Conservation (phyloP, 805 yeast genomes). For the Candida boleticola region DNA sequence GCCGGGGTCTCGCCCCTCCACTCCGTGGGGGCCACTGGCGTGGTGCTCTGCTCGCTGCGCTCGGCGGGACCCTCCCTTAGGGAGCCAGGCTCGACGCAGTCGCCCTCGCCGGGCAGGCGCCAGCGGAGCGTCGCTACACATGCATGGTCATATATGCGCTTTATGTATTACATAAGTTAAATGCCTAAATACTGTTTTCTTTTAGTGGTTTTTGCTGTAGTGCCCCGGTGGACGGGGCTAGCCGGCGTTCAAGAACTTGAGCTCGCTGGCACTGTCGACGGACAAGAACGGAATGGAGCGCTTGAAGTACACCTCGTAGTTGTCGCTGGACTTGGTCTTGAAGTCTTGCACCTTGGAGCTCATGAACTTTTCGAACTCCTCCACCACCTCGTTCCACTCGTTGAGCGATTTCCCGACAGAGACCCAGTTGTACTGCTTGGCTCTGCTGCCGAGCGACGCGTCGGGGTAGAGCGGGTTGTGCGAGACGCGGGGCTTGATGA, state of each 20-base stretch:
- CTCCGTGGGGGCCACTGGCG: no score
- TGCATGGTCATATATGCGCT: no score
- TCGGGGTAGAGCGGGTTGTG: constrained; percentile 3
- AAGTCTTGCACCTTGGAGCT: constrained; percentile 27
- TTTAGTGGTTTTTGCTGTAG: no score
- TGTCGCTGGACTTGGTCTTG: constrained; percentile 10
- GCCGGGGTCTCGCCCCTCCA: no score
- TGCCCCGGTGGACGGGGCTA: no score
- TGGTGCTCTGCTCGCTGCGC: no score
- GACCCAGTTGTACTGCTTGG: constrained; percentile 15
- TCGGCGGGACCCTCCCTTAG: no score
- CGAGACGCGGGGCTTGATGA: neutral
- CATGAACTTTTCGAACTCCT: constrained; percentile 46
- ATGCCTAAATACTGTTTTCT: no score
- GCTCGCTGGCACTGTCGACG: constrained; percentile 31
- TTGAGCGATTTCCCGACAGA: constrained; percentile 48
- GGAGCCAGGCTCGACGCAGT: no score
- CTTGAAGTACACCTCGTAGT: constrained; percentile 26
- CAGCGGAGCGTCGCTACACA: no score
- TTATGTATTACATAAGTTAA: no score
- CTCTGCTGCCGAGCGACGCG: neutral
- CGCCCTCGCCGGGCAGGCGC: no score
- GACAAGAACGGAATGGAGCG: constrained; percentile 39
- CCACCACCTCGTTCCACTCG: constrained; percentile 49
- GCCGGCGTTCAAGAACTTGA: constrained; percentile 29